phyloP scores from a whole-genome alignment of 805 yeast genomes.

The Huiozyma naganishii region DNA sequence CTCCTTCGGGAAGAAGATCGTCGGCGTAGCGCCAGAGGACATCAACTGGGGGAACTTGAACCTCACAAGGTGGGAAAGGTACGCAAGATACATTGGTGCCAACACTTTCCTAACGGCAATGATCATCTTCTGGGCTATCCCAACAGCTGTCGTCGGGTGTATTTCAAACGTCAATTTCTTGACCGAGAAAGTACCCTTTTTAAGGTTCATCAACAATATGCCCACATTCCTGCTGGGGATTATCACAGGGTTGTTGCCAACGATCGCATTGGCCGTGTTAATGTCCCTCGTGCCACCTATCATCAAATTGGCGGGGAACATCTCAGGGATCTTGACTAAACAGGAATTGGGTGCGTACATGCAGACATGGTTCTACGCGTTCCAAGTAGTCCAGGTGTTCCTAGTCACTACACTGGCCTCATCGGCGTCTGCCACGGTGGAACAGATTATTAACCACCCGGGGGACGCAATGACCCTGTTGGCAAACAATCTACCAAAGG shows the following conservation, averaged over 20 bases:
- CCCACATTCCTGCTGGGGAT: conserved; percentile 67
- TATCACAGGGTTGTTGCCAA: conserved; percentile 80
- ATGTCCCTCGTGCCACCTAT: conserved; percentile 83
- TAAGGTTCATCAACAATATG: conserved; percentile 63
- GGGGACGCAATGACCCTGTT: conserved; percentile 59
- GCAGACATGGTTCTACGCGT: conserved; percentile 82
- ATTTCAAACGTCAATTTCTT: conserved; percentile 77
- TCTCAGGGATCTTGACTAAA: conserved; percentile 59
- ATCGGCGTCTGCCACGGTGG: conserved; percentile 64
- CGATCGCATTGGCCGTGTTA: conserved; percentile 66
- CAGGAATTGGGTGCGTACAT: conserved; percentile 72
- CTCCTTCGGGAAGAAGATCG: conserved; percentile 35
- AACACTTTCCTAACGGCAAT: conserved; percentile 50
- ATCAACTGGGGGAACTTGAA: conserved; percentile 73
- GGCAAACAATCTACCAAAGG: conserved; percentile 71
- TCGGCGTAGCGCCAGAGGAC: conserved; percentile 71
- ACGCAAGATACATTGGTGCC: conserved; percentile 47
- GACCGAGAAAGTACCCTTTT: conserved; percentile 60
- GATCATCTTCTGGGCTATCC: conserved; percentile 89
- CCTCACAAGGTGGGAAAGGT: conserved; percentile 45
- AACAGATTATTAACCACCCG: conserved; percentile 60
- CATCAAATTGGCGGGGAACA: conserved; percentile 64
- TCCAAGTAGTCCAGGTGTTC: conserved; percentile 85
- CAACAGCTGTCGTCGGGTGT: conserved; percentile 94
- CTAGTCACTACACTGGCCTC: conserved; percentile 76